Conservation (phyloP, 371 early-diverging fungal species). For the Mortierella sp. region DNA sequence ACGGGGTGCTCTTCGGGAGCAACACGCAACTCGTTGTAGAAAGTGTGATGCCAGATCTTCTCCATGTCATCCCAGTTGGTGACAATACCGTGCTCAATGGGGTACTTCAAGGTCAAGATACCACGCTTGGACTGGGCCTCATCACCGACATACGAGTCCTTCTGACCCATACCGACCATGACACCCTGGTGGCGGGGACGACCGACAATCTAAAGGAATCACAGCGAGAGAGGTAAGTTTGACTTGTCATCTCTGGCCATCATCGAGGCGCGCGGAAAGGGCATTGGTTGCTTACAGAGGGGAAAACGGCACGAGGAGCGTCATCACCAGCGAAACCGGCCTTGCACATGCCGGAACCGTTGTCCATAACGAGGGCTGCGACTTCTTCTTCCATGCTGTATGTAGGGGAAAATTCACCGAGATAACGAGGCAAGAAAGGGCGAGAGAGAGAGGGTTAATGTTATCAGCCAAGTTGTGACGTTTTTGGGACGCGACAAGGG, state of each 20-base stretch:
- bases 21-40: slow-evolving; percentile 93
- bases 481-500: too few relatives aligned
- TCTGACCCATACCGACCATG: slow-evolving; percentile 96
- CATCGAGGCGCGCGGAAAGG: too few relatives aligned
- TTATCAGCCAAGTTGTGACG: too few relatives aligned
- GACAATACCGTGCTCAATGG: slow-evolving; percentile 94
- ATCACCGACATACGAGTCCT: slow-evolving; percentile 91
- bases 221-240: too few relatives aligned
- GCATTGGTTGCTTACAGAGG: slow-evolving; percentile 68
- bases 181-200: slow-evolving; percentile 93
- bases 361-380: slow-evolving; percentile 47
- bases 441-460: too few relatives aligned
- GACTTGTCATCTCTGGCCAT: too few relatives aligned
- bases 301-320: slow-evolving; percentile 91
- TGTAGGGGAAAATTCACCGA: too few relatives aligned
- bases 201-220: slow-evolving; percentile 92
- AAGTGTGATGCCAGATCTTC: slow-evolving; percentile 94
- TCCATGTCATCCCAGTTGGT: slow-evolving; percentile 98
- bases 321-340: slow-evolving; percentile 98
- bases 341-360: slow-evolving; percentile 97
- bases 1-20: slow-evolving; percentile 97
- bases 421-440: too few relatives aligned
- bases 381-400: slow-evolving; percentile 46
- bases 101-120: slow-evolving; percentile 89
- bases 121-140: slow-evolving; percentile 94